Percentiles rank a stretch among this genome's conserved stretches.
phyloP scores from a whole-genome alignment of 495 filamentous ascomycete genomes.

The Podospora pseudopauciseta region DNA sequence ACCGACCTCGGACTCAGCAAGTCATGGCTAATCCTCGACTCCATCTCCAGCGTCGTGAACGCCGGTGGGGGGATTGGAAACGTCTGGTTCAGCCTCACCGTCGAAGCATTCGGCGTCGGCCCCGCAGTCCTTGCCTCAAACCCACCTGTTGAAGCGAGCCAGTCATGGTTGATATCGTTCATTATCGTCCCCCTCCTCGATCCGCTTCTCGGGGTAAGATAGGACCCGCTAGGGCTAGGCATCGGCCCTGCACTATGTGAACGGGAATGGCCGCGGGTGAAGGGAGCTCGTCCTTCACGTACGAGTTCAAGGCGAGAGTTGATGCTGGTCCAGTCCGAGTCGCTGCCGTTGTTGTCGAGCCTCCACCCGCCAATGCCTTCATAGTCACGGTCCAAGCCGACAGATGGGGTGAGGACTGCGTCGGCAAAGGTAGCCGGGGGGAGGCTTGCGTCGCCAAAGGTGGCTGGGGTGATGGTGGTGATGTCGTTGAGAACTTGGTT shows the following conservation, averaged over 20 bases:
- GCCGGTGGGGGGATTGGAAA: conserved; percentile 13
- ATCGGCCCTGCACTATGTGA: conserved; percentile 30
- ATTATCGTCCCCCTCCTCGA: background rate
- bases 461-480: background rate
- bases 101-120: conserved; percentile 35
- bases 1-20: conserved; percentile 11
- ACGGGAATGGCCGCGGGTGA: conserved; percentile 32
- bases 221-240: background rate
- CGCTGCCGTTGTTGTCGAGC: conserved; percentile 54
- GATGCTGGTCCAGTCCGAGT: conserved; percentile 66
- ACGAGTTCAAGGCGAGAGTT: conserved; percentile 71
- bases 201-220: conserved; percentile 10
- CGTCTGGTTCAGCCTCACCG: conserved; percentile 30
- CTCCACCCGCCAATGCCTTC: conserved; percentile 86
- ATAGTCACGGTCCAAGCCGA: conserved; percentile 62
- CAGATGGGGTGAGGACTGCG: conserved; percentile 37
- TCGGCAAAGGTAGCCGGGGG: conserved; percentile 14
- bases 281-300: conserved; percentile 54
- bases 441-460: conserved; percentile 25
- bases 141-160: conserved; percentile 9
- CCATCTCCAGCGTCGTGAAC: conserved; percentile 23
- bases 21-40: conserved; percentile 17
- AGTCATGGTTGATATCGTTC: background rate
- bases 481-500: conserved; percentile 12
- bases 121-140: conserved; percentile 3